These are phyloP conservation scores for Rhytidiadelphus loreus DNA, from an alignment of 225 moss, liverwort and hornwort genomes.

Conservation along the genomic window DNA sequence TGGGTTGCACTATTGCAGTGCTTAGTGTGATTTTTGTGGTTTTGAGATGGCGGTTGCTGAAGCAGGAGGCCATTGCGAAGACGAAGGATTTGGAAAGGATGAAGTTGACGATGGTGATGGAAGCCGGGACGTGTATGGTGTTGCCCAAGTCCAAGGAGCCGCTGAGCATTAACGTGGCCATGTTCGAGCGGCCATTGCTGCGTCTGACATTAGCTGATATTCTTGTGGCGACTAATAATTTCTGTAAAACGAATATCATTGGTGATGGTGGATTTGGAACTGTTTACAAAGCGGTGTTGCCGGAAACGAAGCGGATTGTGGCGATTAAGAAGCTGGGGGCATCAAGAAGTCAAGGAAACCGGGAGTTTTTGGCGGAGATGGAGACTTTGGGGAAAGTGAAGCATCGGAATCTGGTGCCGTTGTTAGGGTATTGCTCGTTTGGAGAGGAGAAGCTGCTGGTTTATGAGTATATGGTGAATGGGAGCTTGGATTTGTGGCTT, in stretches of 20 bases:
- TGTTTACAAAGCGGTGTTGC: conserved; percentile 68
- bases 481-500: conserved; percentile 76
- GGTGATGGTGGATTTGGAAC: conserved; percentile 87
- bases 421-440: conserved; percentile 70
- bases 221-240: conserved; percentile 67
- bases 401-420: conserved; percentile 61
- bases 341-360: conserved; percentile 63
- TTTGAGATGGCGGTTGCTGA: conserved; percentile 41
- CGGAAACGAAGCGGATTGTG: conserved; percentile 56
- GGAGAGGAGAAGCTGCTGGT: conserved; percentile 83
- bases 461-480: conserved; percentile 88
- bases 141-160: conserved; percentile 67
- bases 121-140: conserved; percentile 49
- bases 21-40: conserved; percentile 36
- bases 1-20: conserved; percentile 47
- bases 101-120: conserved; percentile 56
- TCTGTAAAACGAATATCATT: conserved; percentile 81
- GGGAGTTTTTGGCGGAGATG: conserved; percentile 85
- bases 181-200: conserved; percentile 70
- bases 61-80: conserved; percentile 29
- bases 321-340: conserved; percentile 80
- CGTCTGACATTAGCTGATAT: conserved; percentile 72
- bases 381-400: conserved; percentile 87
- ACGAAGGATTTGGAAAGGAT: conserved; percentile 51
- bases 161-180: conserved; percentile 77